These are phyloP conservation scores for Leptomonas pyrrhocoris DNA, from an alignment of 208 protist species.

Conservation along the genomic window DNA sequence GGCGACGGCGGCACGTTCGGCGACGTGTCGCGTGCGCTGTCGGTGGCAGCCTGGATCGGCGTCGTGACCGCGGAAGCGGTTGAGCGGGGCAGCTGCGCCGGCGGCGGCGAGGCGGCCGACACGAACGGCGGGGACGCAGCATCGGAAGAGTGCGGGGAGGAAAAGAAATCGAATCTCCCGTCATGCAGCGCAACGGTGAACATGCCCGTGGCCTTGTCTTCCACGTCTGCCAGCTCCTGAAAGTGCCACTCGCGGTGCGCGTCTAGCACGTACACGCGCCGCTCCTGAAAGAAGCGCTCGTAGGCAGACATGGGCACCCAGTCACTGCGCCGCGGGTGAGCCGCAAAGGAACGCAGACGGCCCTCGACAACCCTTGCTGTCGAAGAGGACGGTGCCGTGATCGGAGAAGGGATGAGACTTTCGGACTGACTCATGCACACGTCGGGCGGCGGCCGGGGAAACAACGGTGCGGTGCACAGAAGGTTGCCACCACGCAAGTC, in stretches of 20 bases:
- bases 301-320: conserved; percentile 36
- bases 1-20: conserved; percentile 10
- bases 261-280: conserved; percentile 73
- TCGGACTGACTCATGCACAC: background rate
- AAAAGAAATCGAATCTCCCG: conserved; percentile 17
- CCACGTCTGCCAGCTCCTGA: conserved; percentile 49
- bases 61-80: background rate
- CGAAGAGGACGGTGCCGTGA: background rate
- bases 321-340: conserved; percentile 1
- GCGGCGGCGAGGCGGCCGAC: background rate
- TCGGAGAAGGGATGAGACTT: background rate
- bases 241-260: conserved; percentile 74
- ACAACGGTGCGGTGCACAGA: conserved; percentile 52
- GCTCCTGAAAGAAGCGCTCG: conserved; percentile 68
- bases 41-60: background rate
- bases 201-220: conserved; percentile 46
- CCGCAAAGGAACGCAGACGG: background rate
- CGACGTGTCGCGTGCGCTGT: background rate
- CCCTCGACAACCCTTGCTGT: background rate
- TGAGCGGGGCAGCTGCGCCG: background rate
- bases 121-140: conserved; percentile 2
- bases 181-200: conserved; percentile 58
- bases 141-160: conserved; percentile 14
- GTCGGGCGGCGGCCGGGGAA: conserved; percentile 5
- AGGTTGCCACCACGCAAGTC: conserved; percentile 56